phyloP scores from a whole-genome alignment of 345 rosid genomes.

The Eutrema heterophyllum region DNA sequence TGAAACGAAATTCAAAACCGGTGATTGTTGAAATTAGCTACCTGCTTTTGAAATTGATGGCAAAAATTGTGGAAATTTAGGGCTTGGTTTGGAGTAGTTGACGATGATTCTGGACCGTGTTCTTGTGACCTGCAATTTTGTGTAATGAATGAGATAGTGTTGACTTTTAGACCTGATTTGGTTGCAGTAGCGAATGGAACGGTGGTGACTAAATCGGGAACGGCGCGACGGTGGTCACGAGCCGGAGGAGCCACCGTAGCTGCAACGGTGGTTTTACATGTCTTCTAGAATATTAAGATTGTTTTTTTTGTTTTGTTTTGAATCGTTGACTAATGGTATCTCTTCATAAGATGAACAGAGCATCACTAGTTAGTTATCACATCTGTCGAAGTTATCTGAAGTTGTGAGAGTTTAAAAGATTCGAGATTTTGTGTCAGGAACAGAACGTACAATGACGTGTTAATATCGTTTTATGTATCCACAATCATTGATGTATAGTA shows the following conservation, averaged over 20 bases:
- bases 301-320: neutral
- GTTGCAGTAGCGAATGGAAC: neutral
- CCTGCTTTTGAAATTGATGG: constrained; percentile 4
- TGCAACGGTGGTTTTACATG: constrained; percentile 11
- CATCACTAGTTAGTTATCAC: neutral
- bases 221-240: constrained; percentile 15
- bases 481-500: neutral
- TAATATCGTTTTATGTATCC: neutral
- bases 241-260: constrained; percentile 5
- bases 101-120: neutral
- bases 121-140: neutral
- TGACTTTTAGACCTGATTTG: constrained; percentile 7
- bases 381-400: neutral
- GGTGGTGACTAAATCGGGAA: neutral
- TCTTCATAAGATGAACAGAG: neutral
- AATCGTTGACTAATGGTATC: neutral
- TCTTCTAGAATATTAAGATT: neutral
- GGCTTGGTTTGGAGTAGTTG: constrained; percentile 13
- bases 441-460: neutral
- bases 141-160: neutral
- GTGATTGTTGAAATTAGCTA: neutral
- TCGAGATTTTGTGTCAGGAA: neutral
- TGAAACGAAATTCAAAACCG: neutral
- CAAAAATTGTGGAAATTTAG: neutral
- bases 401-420: neutral